Evolutionary conservation across 2,329 filamentous ascomycete species (phyloP), one percentile per base, ranked within the genome.

Genomic region (Colletotrichum siamense): DNA sequence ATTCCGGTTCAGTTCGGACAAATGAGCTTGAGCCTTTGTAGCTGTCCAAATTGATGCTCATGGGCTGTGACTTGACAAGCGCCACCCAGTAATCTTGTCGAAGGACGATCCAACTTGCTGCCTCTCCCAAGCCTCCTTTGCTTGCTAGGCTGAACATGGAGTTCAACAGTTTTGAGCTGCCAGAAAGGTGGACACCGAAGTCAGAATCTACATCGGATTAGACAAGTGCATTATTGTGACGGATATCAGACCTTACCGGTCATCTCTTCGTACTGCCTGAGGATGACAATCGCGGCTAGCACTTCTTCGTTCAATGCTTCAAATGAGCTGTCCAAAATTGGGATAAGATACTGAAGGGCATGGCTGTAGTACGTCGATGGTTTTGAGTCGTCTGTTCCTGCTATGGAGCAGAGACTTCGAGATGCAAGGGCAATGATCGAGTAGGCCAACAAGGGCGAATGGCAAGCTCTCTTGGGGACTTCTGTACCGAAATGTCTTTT

Each of bases 61-160:
- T 44, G 73, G 64, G 85, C 73, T 74, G 82, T 44, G 86, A 86
- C 75, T 84, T 84, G 12, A 84, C 82, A 63, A 88, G 82, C 1
- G 87, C 86, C 26, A 88, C 85, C 74, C 88, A 87, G 8, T 89
- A 84, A 78, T 89, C 88, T 79, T 89, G 88, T 15, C 88, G 83
- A 32, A 89, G 81, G 9, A 88, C 87, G 6, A 89, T 84, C 84
- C 88, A 89, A 77, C 86, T 87, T 1, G 85, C 83, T 8, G 86
- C 86, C 69, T 86, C 84, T 3, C 85, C 84, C n/a, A 88, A 82
- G 0, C 85, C 83, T 8, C 82, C 81, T 18, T 82, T 79, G 52
- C 77, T 79, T 13, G 78, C 79, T 2, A 83, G 78, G 30, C 76
- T 77, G 13, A 82, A 81, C 34, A 81, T 83, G 1, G 79, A 79